These are phyloP conservation scores for Karstenula rhodostoma DNA, from an alignment of 2,329 filamentous ascomycete genomes.

Conservation along the genomic window DNA sequence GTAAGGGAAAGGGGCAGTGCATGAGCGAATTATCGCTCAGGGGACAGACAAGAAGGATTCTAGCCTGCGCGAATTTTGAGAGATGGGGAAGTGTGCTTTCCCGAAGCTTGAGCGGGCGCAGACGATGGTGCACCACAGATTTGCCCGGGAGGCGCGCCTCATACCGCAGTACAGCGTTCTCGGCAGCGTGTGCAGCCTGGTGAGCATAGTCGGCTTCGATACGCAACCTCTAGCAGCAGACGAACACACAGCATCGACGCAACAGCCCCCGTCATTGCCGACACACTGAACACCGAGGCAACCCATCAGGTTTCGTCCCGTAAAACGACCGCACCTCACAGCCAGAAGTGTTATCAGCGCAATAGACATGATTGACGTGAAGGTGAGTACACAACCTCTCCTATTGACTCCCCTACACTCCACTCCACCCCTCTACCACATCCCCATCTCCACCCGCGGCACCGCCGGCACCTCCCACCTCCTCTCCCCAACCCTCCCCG, in stretches of 20 bases:
- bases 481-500: conserved; percentile 9
- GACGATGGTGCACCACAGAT: not conserved
- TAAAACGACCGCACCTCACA: no score
- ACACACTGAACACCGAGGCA: no score
- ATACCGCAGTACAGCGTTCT: not conserved
- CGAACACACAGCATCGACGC: no score
- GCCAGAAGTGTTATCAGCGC: no score
- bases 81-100: not conserved
- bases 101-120: not conserved
- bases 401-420: not conserved
- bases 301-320: no score
- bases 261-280: no score
- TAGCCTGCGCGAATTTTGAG: not conserved
- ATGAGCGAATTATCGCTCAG: not conserved
- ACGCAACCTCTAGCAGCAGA: not conserved
- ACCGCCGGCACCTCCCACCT: conserved; percentile 20
- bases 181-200: no score
- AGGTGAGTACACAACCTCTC: no score
- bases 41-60: not conserved
- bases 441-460: conserved; percentile 8
- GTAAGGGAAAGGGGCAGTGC: not conserved
- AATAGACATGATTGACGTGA: no score
- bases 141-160: not conserved
- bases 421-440: not conserved
- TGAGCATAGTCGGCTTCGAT: not conserved